Evolutionary conservation across 192 early-diverging fungal species (phyloP).

Genomic region (Entrophospora sp.): DNA sequence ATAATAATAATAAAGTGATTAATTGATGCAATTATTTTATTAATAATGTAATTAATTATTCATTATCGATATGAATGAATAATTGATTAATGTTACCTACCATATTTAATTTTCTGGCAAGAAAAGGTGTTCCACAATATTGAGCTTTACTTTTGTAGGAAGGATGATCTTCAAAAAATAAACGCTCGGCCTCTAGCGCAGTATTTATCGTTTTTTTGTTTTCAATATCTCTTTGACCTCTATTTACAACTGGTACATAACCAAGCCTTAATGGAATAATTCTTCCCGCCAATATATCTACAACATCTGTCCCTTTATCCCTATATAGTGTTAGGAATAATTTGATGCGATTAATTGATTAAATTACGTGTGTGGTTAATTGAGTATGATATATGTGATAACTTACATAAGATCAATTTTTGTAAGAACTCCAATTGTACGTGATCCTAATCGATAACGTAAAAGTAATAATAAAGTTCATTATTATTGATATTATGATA

Average conservation of each 20-base stretch:
- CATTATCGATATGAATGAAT: too few relatives aligned
- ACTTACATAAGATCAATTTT: slow-evolving; percentile 95
- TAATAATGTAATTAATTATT: too few relatives aligned
- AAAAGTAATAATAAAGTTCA: neutral
- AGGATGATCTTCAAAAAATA: slow-evolving; percentile 92
- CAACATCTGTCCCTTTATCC: slow-evolving; percentile 97
- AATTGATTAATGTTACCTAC: slow-evolving; percentile 31
- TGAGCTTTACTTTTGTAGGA: slow-evolving; percentile 94
- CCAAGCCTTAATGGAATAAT: slow-evolving; percentile 94
- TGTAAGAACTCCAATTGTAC: slow-evolving; percentile 99
- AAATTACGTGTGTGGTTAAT: neutral
- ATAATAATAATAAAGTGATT: neutral
- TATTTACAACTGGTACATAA: slow-evolving; percentile 99
- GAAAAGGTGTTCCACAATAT: slow-evolving; percentile 97
- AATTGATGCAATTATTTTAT: neutral
- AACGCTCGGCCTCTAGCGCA: slow-evolving; percentile 83
- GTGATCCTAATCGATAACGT: slow-evolving; percentile 34
- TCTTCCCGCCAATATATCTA: slow-evolving; percentile 95
- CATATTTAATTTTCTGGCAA: slow-evolving; percentile 96
- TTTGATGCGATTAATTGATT: neutral
- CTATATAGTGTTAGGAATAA: slow-evolving; percentile 7
- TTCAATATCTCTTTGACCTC: slow-evolving; percentile 97
- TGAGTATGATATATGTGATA: neutral
- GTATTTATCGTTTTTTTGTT: slow-evolving; percentile 78
- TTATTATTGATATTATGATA: neutral